Conservation (phyloP, 2,329 filamentous ascomycete genomes). For the Ciborinia camelliae region DNA sequence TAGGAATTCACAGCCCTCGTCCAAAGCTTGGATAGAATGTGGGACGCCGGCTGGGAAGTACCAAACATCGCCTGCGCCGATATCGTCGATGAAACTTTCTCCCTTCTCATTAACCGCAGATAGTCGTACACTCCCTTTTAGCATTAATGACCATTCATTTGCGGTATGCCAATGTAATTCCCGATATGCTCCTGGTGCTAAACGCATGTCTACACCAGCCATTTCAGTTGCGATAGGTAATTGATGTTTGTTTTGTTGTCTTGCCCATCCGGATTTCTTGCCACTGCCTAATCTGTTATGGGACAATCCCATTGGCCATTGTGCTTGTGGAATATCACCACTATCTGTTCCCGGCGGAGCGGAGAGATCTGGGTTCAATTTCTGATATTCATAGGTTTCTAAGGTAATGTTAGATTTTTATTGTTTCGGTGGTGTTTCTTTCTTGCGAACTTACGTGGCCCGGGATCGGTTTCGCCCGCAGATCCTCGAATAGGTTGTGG, state of each 20-base stretch:
- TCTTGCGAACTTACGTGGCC: constrained; percentile 39
- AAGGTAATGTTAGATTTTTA: not conserved
- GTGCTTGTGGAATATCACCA: constrained; percentile 46
- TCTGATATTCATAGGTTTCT: constrained; percentile 48
- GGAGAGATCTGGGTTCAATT: constrained; percentile 51
- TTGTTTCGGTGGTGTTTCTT: not conserved
- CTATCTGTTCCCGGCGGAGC: constrained; percentile 53
- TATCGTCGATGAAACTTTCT: constrained; percentile 46
- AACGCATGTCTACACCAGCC: constrained; percentile 58
- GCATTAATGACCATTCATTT: constrained; percentile 50
- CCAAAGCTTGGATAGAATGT: constrained; percentile 53
- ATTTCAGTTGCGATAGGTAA: constrained; percentile 48
- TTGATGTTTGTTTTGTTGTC: constrained; percentile 52
- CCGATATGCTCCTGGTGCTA: constrained; percentile 55
- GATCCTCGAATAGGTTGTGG: constrained; percentile 54
- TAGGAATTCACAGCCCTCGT: constrained; percentile 55
- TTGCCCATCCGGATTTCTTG: constrained; percentile 49
- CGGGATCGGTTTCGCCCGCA: constrained; percentile 48
- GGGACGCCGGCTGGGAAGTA: constrained; percentile 51
- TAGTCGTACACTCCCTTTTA: constrained; percentile 52
- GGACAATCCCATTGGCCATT: constrained; percentile 54
- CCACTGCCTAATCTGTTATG: constrained; percentile 43
- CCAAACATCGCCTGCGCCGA: constrained; percentile 52
- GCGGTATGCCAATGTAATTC: constrained; percentile 62
- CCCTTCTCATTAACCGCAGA: constrained; percentile 52